Evolutionary conservation across 2,329 filamentous ascomycete genomes (phyloP).

Genomic region (Aureobasidium uvarum): DNA sequence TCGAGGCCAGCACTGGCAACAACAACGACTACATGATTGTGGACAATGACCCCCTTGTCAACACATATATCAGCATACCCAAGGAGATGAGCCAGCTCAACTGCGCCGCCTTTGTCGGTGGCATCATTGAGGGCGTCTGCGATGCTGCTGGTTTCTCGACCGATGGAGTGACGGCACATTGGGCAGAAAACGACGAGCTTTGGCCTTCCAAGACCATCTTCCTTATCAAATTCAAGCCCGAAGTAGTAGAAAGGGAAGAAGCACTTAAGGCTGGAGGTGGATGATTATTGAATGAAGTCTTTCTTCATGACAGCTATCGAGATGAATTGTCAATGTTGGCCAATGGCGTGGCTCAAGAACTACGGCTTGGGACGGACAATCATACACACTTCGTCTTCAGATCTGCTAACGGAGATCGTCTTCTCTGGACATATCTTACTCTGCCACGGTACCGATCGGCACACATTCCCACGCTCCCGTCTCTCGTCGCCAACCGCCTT

Average conservation of each 20-base stretch:
- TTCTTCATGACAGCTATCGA: neutral
- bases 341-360: neutral
- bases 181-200: constrained; percentile 62
- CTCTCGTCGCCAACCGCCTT: constrained; percentile 28
- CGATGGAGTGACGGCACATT: constrained; percentile 80
- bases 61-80: constrained; percentile 88
- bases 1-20: constrained; percentile 83
- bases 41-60: constrained; percentile 96
- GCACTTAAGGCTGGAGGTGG: constrained; percentile 38
- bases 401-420: neutral
- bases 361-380: neutral
- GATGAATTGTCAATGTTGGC: too few species aligned
- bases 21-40: constrained; percentile 98
- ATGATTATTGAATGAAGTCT: constrained; percentile 21
- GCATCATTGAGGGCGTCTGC: constrained; percentile 92
- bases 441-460: constrained; percentile 21
- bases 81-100: constrained; percentile 96
- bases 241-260: constrained; percentile 87
- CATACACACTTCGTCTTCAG: neutral
- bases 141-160: constrained; percentile 89
- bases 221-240: constrained; percentile 85
- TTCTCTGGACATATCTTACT: neutral
- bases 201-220: constrained; percentile 98
- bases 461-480: constrained; percentile 16
- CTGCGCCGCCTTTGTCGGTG: constrained; percentile 92